Evolutionary conservation across 2,329 filamentous ascomycete species (phyloP), one percentile per base, ranked within the genome.

Genomic region (Ophiostoma himal-ulmi): DNA sequence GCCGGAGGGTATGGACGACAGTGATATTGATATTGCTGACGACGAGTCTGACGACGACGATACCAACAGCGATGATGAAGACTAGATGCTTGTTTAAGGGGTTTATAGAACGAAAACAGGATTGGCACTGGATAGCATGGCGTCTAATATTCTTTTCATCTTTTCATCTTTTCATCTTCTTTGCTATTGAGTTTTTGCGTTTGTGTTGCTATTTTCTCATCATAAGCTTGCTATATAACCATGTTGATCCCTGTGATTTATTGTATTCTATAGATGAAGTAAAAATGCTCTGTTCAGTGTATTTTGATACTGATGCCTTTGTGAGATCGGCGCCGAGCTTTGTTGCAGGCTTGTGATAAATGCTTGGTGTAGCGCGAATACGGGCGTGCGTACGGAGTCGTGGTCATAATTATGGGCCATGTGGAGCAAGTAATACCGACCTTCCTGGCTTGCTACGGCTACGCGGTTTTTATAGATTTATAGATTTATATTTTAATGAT

Each of bases 1-100:
- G 66, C 85, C 87, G 20, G 87, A 88, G 57, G 85, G 85, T 30
- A 82, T 83, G 64, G 88, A 88, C 75, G 87, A 84, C 73, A 80
- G 79, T 60, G 83, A 81, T 13, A 81, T 80, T 0, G 80, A 80
- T 26, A 79, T 80, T 0, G 78, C 77, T 34, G 78, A 78, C 4
- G 74, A 75, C 4, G 80, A 80, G n/a, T 79, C 81, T 0, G 79
- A 79, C n/a, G 62, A 65, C 20, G 34, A 39, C 20, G 62, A 65
- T 3, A 36, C 39, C 11, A 36, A 20, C 10, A 39, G 36, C 20
- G 36, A 39, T 10, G 62, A 65, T 5, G 62, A 65, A 10, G 62
- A 65, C 62, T 39, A 39, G 36, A 62, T 62, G 14, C 5, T 7
- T 64, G 34, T 11, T 30, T 17, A 3, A 22, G 14, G 48, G 7